Base-by-base conservation (phyloP, 2,329 filamentous ascomycete genomes). In the Leptographium procerum region DNA sequence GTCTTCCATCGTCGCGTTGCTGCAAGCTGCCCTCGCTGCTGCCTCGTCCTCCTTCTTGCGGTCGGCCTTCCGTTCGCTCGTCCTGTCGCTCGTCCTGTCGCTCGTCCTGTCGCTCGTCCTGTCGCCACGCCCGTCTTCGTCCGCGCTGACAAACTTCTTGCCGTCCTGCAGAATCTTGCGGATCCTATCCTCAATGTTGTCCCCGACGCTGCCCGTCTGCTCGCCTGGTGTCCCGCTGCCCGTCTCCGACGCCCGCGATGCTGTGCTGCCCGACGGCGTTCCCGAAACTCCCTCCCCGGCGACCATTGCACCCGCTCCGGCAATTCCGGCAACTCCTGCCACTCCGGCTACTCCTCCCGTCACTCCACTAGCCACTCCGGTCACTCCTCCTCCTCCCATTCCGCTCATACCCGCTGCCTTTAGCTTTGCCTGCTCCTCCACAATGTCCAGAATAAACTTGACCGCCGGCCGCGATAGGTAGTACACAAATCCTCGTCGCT, bases 371-470 rank as follows among this genome's bases (percentile, higher is more conserved):
- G 33, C n/a, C 13, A 19, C n/a, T 16, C 14, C n/a, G 14, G 40
- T 43, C 40, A 6, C 40, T 19, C 36, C 36, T 16, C 36, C 33
- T 8, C 33, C 33, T 36, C 16, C 67, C 64, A 14, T 66, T 59
- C 5, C 36, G 33, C 33, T 36, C 10, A 68, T 61, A 59, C 67
- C 71, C 43, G 66, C 68, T 33, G 70, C 67, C 67, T 88, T 88
- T 24, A 84, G 82, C 69, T 88, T 94, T 64, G 83, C 83, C 70
- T 96, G 91, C 69, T 99, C 94, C 58, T 97, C 91, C 3, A 99
- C 89, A 64, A 99, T 95, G 70, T 99, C 94, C 11, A 97, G 77
- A 59, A 99, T 97, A 69, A 99, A 99, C 68, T 97, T 99, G 68
- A 99, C 89, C 4, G 94, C 95, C 62, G 91, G 85, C 52, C 92